Percentiles rank a stretch among this genome's conserved stretches.
Conservation (phyloP, 257 asterid genomes). For the Phtheirospermum japonicum region DNA sequence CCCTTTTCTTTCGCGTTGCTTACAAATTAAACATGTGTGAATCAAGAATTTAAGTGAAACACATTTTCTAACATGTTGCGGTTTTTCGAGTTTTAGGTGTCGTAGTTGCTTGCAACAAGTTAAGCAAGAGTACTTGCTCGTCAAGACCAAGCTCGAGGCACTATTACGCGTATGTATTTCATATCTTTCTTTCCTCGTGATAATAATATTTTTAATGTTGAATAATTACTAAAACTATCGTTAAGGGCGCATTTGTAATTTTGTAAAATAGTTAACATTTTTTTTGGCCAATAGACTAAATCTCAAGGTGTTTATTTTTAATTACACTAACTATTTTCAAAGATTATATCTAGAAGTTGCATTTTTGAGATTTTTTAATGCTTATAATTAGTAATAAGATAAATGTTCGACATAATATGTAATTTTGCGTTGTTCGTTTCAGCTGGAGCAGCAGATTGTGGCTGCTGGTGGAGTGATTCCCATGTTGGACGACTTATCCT, state of each 20-base stretch:
- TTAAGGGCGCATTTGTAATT: background rate
- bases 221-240: too few relatives aligned
- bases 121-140: constrained; percentile 72
- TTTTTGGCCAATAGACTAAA: background rate
- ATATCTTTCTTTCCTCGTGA: too few relatives aligned
- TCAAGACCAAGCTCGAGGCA: constrained; percentile 63
- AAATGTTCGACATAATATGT: too few relatives aligned
- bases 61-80: background rate
- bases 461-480: constrained; percentile 87
- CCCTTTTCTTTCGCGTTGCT: background rate
- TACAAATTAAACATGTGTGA: background rate
- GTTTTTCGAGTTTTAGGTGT: constrained; percentile 44
- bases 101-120: constrained; percentile 60
- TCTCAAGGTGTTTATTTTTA: background rate
- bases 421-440: constrained; percentile 17
- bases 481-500: constrained; percentile 26
- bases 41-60: background rate
- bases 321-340: too few relatives aligned
- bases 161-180: constrained; percentile 49
- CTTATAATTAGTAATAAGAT: too few relatives aligned
- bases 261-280: background rate
- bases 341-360: too few relatives aligned
- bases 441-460: constrained; percentile 80
- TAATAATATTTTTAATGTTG: too few relatives aligned
- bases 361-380: too few relatives aligned